Percentiles rank a stretch among this genome's conserved stretches.
These are phyloP conservation scores for Eutypella sp. DNA, from an alignment of 2,329 filamentous ascomycete species.

Conservation along the genomic window DNA sequence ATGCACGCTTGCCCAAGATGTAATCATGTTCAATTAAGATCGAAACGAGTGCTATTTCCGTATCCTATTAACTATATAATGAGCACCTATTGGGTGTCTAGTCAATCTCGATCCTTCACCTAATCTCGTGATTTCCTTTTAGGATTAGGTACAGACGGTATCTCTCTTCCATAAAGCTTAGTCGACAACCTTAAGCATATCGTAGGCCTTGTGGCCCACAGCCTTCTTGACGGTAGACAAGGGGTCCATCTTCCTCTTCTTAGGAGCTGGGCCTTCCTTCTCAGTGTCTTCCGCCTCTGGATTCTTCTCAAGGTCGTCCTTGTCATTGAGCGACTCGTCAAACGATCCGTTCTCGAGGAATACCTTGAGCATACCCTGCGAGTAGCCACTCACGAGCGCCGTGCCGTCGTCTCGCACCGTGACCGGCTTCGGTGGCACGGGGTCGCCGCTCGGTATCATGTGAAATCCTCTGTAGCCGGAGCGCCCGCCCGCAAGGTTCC, in stretches of 20 bases:
- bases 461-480: constrained; percentile 13
- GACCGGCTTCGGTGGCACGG: constrained; percentile 43
- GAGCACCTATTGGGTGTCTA: too few relatives aligned
- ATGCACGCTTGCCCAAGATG: too few relatives aligned
- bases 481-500: constrained; percentile 48
- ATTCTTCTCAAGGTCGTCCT: constrained; percentile 27
- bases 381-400: constrained; percentile 50
- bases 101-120: too few relatives aligned
- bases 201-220: constrained; percentile 48
- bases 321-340: constrained; percentile 33
- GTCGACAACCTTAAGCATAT: constrained; percentile 51
- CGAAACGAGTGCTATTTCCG: too few relatives aligned
- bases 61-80: too few relatives aligned
- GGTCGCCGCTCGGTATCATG: constrained; percentile 12
- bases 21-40: too few relatives aligned
- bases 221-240: constrained; percentile 42
- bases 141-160: background rate
- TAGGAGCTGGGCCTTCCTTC: constrained; percentile 23
- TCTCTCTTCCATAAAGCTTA: constrained; percentile 21
- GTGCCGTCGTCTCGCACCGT: constrained; percentile 39
- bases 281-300: constrained; percentile 31
- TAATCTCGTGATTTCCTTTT: too few relatives aligned
- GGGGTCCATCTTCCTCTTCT: constrained; percentile 40
- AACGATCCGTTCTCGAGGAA: constrained; percentile 49
- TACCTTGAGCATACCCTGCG: constrained; percentile 52